Evolutionary conservation across 495 filamentous ascomycete species (phyloP), one percentile per base, ranked within the genome.

Genomic region (Lophiostoma macrostomum): DNA sequence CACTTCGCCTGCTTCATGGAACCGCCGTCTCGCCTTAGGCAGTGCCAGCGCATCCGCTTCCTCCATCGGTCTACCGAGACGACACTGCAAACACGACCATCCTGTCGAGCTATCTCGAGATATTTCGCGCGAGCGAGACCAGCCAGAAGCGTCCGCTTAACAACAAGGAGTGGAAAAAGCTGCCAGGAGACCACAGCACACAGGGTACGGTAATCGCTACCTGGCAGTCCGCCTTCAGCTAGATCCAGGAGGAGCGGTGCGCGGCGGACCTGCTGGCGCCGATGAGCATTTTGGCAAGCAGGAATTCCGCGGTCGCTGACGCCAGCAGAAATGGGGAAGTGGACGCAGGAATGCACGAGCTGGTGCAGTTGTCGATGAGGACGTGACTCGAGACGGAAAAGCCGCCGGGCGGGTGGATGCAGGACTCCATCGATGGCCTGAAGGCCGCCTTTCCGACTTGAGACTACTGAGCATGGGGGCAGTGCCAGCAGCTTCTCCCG

Each of bases 281-380:
- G 3, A 51, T 51, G 32, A 51, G 32, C 13, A 51, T 53, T 53
- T 53, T 31, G 48, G 42, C 16, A 37, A 27, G 23, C 48, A 51
- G 37, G 48, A 40, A 53, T 53, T 44, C 50, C 50, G 7, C 8
- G 23, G 22, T 22, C 24, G 7, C 25, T 53, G 23, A 14, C 36
- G 25, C 38, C 2, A 31, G 14, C 32, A 5, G 30, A 53, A 18
- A 43, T 19, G 10, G 37, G 37, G 20, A 18, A 54, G 32, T 22
- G 47, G 27, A 10, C 44, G 28, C 31, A 48, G 19, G n/a, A 34
- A 49, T 56, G 44, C 52, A 56, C 43, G 19, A 23, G 8, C 42
- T 56, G 11, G 52, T 56, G 32, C 42, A 56, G 32, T 18, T 56
- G 24, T 27, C 52, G 35, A 49, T 41, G 42, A 48, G 52, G 36